phyloP scores from a whole-genome alignment of 257 asterid genomes.

The Verbascum thapsus region DNA sequence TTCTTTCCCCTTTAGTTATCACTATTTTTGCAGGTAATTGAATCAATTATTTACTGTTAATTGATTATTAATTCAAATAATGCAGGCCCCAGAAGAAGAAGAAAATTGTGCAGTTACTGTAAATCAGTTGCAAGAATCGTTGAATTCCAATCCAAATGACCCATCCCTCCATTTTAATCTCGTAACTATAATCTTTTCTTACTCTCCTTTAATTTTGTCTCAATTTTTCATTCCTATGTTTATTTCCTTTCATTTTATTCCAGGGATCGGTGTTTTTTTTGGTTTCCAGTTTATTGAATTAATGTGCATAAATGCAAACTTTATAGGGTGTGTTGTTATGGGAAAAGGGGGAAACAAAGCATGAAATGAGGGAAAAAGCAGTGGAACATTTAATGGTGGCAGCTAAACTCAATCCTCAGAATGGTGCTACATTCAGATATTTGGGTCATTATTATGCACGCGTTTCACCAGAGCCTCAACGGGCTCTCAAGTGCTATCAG shows the following conservation, averaged over 20 bases:
- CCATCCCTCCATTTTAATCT: slow-evolving; percentile 64
- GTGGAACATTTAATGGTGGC: slow-evolving; percentile 78
- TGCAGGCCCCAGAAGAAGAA: slow-evolving; percentile 43
- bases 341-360: slow-evolving; percentile 60
- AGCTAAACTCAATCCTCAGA: slow-evolving; percentile 77
- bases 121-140: slow-evolving; percentile 49
- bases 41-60: not conserved
- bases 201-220: not conserved
- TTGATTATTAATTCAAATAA: slow-evolving; percentile 28
- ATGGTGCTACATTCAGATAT: slow-evolving; percentile 76
- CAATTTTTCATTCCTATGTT: not conserved
- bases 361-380: slow-evolving; percentile 50
- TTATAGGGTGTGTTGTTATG: slow-evolving; percentile 72
- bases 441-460: slow-evolving; percentile 77
- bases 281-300: not conserved
- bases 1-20: not conserved
- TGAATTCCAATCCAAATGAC: slow-evolving; percentile 54
- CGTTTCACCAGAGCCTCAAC: slow-evolving; percentile 59
- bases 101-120: slow-evolving; percentile 30
- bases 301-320: not conserved
- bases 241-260: no score
- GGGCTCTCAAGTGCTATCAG: slow-evolving; percentile 93
- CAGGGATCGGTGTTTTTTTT: no score
- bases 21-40: not conserved
- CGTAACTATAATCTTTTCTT: slow-evolving; percentile 34